Percentiles rank a stretch among this genome's conserved stretches.
Conservation (phyloP, 2,329 filamentous ascomycete species). For the Coniochaeta ligniaria region DNA sequence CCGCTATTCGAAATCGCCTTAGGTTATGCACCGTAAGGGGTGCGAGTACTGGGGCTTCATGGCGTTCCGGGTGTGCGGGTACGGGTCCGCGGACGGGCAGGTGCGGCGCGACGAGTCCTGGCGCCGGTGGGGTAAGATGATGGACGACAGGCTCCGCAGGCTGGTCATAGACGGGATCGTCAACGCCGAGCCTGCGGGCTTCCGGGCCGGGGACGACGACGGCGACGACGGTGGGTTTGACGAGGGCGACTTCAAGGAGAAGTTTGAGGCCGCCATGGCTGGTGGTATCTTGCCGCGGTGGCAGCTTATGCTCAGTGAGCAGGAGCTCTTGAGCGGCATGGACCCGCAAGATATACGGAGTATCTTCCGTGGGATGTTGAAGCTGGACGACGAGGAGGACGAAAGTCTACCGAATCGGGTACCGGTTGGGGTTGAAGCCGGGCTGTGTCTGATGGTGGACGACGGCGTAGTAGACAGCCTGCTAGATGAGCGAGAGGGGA, state of each 20-base stretch:
- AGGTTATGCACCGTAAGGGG: not conserved
- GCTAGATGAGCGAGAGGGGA: not conserved
- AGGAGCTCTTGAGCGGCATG: not conserved
- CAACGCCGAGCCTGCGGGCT: not conserved
- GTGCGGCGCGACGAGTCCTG: not conserved
- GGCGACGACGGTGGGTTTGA: not conserved
- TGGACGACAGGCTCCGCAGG: not conserved
- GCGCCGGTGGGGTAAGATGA: not conserved
- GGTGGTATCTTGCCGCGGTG: not conserved
- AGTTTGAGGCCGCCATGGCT: not conserved
- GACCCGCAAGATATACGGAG: not conserved
- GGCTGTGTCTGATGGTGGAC: not conserved
- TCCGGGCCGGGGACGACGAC: not conserved
- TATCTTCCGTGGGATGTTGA: not conserved
- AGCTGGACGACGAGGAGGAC: not conserved
- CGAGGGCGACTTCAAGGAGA: not conserved
- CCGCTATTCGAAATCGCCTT: conserved; percentile 1
- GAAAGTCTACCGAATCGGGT: not conserved
- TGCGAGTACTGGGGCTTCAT: not conserved
- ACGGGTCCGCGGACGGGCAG: not conserved
- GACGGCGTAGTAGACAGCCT: not conserved
- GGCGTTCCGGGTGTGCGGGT: not conserved
- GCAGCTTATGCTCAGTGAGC: not conserved
- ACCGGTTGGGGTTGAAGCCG: not conserved
- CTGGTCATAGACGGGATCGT: not conserved